A percentile compares a stretch with the other conserved stretches of the same genome.
phyloP scores from a whole-genome alignment of 768 basidiomycete species.

The Ramaria sp. region DNA sequence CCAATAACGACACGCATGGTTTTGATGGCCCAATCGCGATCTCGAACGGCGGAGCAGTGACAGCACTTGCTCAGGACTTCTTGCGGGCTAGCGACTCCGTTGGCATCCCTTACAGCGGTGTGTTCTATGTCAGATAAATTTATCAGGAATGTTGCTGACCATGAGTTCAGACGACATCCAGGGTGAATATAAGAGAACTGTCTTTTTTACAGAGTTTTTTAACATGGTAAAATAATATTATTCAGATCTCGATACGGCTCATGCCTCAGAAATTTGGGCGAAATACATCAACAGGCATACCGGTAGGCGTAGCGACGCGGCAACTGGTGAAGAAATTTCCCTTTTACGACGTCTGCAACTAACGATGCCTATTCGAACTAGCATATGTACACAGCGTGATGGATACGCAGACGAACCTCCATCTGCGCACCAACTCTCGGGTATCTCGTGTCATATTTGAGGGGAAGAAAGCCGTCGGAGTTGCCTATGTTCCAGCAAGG shows the following conservation, averaged over 20 bases:
- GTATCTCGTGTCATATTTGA: conserved; percentile 65
- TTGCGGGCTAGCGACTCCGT: conserved; percentile 49
- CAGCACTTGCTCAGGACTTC: conserved; percentile 59
- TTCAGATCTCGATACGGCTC: conserved; percentile 44
- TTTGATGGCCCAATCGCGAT: conserved; percentile 69
- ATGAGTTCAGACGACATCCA: conserved; percentile 47
- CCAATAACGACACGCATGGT: conserved; percentile 56
- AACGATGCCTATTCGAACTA: conserved; percentile 12
- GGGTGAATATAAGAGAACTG: conserved; percentile 20
- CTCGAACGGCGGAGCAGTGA: conserved; percentile 57
- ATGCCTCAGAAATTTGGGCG: conserved; percentile 64
- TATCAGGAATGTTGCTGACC: background rate
- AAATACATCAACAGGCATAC: conserved; percentile 71
- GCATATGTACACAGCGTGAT: conserved; percentile 64
- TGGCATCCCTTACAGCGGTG: conserved; percentile 57
- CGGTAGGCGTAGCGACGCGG: conserved; percentile 61
- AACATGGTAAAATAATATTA: background rate
- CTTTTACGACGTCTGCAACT: background rate
- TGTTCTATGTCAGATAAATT: background rate
- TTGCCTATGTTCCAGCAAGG: conserved; percentile 55
- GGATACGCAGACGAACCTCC: conserved; percentile 59
- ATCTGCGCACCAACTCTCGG: conserved; percentile 54
- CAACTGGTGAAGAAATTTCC: conserved; percentile 34
- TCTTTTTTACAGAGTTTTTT: background rate
- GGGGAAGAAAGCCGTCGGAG: conserved; percentile 60